Base-by-base conservation (phyloP, 225 moss, liverwort and hornwort genomes). In the Bryum argenteum region DNA sequence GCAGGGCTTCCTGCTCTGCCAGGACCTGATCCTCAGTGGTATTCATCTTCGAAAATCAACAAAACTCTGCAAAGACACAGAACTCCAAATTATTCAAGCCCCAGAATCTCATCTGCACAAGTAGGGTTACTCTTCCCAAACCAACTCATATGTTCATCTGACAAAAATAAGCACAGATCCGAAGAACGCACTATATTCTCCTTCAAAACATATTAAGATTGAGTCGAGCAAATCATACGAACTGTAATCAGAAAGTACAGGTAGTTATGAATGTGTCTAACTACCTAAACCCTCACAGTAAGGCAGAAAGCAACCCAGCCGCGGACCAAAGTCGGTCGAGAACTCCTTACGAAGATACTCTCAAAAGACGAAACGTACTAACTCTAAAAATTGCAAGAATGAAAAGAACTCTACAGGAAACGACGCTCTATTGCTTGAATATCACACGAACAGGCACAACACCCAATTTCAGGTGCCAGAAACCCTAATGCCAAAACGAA, bases 1-100 rank as follows among this genome's bases (percentile, higher is more conserved):
- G 86, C 76, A 87, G 78, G 54, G 88, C 83, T 66, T 88, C 90
- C 59, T 83, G 82, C 75, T 92, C 89, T 74, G 84, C 79, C 69
- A 95, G 58, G 12, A 92, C 83, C 71, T 84, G 82, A 71, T 88
- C 78, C 85, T 86, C 79, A 69, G 78, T 87, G n/a, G 72, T 83
- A 72, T 71, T 77, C 86, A 87, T 87, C 44, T 62, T 70, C 17
- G 48, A 41, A 61, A 61, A 0, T 40, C 17, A 16, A 50, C 18
- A 65, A 60, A 62, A 61, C 11, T 12, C 45, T n/a, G 37, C 58
- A 18, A 17, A 72, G 33, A 37, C 28, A 19, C 18, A 62, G 21
- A 55, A 52, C 48, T 22, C 53, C 11, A 58, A 6, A 23, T 54
- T 28, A 44, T 33, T 52, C 47, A 24, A 61, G 11, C 41, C 17